These are phyloP conservation scores for Nannochloris sp. DNA, from an alignment of 139 green algal genomes.

Conservation along the genomic window DNA sequence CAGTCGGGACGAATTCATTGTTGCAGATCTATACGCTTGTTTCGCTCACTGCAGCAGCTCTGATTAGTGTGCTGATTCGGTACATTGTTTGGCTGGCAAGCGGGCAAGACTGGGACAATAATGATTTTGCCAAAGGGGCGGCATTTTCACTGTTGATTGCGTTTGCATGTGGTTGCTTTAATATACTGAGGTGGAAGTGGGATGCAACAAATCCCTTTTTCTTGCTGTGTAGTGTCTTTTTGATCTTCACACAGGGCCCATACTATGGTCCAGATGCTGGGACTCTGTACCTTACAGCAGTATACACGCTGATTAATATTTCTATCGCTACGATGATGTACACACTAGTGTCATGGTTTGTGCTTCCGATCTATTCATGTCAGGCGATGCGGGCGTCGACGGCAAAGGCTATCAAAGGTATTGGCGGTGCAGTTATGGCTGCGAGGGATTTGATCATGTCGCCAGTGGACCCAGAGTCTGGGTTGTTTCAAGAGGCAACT, in stretches of 20 bases:
- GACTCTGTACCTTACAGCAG: neutral
- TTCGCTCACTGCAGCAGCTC: neutral
- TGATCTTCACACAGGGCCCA: neutral
- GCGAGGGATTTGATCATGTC: neutral
- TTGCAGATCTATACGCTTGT: neutral
- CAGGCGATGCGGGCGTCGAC: neutral
- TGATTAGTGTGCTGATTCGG: neutral
- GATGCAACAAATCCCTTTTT: constrained; percentile 2
- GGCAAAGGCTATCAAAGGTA: neutral
- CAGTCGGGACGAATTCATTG: neutral
- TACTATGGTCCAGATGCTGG: neutral
- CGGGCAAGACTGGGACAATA: neutral
- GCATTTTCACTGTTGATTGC: neutral
- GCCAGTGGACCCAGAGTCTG: neutral
- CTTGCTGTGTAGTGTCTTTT: neutral
- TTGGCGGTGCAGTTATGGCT: neutral
- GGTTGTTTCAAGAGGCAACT: neutral
- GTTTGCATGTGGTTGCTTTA: neutral
- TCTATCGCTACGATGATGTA: neutral
- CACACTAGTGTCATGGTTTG: neutral
- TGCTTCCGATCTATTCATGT: neutral
- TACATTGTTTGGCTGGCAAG: neutral
- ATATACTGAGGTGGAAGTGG: constrained; percentile 1
- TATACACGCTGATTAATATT: neutral
- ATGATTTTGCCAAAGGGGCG: neutral